phyloP scores from a whole-genome alignment of 352 stramenopile genomes.

The Phytophthora vignae region DNA sequence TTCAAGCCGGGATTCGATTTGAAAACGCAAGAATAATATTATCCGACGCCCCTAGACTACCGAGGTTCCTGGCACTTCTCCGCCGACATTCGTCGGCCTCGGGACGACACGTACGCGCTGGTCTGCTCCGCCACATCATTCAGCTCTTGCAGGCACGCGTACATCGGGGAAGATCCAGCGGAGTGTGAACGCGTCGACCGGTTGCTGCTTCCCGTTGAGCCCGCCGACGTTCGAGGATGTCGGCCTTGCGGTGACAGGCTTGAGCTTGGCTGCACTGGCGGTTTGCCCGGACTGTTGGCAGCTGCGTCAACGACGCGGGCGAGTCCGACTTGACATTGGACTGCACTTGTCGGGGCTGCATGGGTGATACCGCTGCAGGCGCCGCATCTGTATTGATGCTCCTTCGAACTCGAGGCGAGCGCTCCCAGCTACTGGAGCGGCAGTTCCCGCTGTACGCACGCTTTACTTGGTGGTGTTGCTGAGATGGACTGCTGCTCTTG shows the following conservation, averaged over 20 bases:
- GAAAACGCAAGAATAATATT: constrained; percentile 20
- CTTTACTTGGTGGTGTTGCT: constrained; percentile 7
- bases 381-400: constrained; percentile 10
- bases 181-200: constrained; percentile 27
- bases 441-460: constrained; percentile 29
- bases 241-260: constrained; percentile 14
- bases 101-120: constrained; percentile 35
- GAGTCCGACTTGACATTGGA: constrained; percentile 13
- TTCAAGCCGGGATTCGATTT: neutral
- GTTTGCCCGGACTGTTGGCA: constrained; percentile 23
- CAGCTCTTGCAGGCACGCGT: constrained; percentile 51
- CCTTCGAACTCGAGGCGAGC: constrained; percentile 6
- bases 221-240: constrained; percentile 8
- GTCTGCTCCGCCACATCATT: constrained; percentile 58
- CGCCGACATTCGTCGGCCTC: constrained; percentile 28
- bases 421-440: constrained; percentile 22
- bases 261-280: constrained; percentile 16
- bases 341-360: constrained; percentile 9
- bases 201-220: constrained; percentile 9
- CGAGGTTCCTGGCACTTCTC: neutral
- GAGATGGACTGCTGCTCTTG: neutral
- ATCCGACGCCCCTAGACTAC: neutral
- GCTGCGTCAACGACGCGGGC: neutral
- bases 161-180: constrained; percentile 28
- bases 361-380: constrained; percentile 11